These are phyloP conservation scores for Azolla pinnata DNA, from an alignment of 75 land plant genomes.

Conservation along the genomic window DNA sequence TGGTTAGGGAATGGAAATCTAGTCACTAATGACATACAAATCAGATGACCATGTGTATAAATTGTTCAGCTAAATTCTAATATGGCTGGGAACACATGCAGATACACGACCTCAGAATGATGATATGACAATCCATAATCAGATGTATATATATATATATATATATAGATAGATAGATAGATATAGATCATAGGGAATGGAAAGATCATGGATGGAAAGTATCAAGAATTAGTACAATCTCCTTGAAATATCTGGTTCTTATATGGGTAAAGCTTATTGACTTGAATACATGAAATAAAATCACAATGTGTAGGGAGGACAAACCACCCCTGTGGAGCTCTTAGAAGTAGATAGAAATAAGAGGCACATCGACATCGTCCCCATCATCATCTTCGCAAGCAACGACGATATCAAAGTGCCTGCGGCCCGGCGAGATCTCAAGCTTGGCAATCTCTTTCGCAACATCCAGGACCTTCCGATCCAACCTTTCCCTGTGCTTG, in stretches of 20 bases:
- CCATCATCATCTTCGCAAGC: slow-evolving; percentile 90
- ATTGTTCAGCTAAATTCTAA: no score
- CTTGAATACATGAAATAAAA: no score
- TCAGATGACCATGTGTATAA: no score
- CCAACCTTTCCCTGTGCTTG: slow-evolving; percentile 63
- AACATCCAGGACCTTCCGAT: slow-evolving; percentile 52
- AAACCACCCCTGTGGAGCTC: not conserved
- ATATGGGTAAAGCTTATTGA: no score
- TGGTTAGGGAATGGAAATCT: no score
- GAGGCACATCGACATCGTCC: slow-evolving; percentile 84
- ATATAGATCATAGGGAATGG: not conserved
- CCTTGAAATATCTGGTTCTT: no score
- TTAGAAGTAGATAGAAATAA: slow-evolving; percentile 58
- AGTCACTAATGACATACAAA: no score
- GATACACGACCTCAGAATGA: no score
- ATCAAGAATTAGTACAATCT: not conserved
- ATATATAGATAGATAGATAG: not conserved
- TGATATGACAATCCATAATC: no score
- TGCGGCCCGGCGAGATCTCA: slow-evolving; percentile 50
- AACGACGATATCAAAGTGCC: slow-evolving; percentile 79
- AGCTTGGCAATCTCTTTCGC: slow-evolving; percentile 66
- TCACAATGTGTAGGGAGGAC: not conserved
- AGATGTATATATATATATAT: no score
- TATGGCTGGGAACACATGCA: no score
- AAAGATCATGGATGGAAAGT: not conserved